phyloP scores from a whole-genome alignment of 345 rosid genomes.

The Camelina hispida region DNA sequence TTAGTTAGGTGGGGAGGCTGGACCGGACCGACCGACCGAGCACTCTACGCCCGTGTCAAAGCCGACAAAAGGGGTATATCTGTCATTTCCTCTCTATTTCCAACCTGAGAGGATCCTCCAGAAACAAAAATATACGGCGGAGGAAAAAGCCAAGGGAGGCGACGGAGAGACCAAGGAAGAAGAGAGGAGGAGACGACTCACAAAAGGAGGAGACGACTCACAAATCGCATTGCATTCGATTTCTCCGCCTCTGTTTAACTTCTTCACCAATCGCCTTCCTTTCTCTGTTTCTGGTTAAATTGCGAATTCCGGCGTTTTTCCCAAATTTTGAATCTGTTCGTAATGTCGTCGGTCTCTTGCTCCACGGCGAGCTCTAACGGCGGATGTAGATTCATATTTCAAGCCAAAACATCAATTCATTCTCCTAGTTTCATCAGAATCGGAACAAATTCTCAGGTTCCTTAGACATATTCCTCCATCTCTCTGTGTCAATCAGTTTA shows the following conservation, averaged over 20 bases:
- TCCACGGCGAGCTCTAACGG: conserved; percentile 41
- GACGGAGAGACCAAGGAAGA: conserved; percentile 31
- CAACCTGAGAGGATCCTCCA: conserved; percentile 28
- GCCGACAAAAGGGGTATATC: conserved; percentile 27
- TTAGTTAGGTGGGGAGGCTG: conserved; percentile 31
- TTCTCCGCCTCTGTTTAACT: conserved; percentile 19
- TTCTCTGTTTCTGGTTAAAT: conserved; percentile 5
- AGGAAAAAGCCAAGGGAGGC: neutral
- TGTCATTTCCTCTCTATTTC: neutral
- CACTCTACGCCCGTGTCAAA: neutral
- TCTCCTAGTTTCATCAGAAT: conserved; percentile 25
- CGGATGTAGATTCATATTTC: conserved; percentile 11
- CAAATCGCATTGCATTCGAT: conserved; percentile 6
- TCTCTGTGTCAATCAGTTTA: neutral
- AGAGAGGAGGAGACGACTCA: neutral
- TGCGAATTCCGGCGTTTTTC: neutral
- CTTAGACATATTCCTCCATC: neutral
- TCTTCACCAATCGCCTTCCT: conserved; percentile 11
- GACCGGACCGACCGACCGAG: conserved; percentile 21
- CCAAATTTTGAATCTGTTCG: neutral
- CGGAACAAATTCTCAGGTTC: conserved; percentile 32
- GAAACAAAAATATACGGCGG: conserved; percentile 29
- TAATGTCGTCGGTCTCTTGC: conserved; percentile 41
- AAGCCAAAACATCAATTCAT: neutral
- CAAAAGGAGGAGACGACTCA: neutral